These are phyloP conservation scores for Pestalotiopsis fici DNA, from an alignment of 2,329 filamentous ascomycete genomes.

Conservation along the genomic window DNA sequence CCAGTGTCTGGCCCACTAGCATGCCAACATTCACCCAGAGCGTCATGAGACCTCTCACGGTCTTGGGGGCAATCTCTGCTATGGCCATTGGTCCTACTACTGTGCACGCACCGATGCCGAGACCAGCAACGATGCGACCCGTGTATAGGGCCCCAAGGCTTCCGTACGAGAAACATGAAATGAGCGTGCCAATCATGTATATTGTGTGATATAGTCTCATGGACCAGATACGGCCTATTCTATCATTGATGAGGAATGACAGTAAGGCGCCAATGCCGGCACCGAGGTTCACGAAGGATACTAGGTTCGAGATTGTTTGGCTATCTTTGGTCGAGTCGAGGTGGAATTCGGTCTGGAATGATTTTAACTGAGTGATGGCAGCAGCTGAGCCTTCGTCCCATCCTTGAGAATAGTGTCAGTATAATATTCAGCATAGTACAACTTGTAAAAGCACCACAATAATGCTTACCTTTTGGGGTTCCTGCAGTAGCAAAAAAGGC, in stretches of 20 bases:
- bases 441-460: not conserved
- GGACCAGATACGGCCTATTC: slow-evolving; percentile 17
- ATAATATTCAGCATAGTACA: not conserved
- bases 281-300: slow-evolving; percentile 36
- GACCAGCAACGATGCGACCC: not conserved
- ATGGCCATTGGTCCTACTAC: not conserved
- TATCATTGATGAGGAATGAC: slow-evolving; percentile 35
- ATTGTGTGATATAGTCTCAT: slow-evolving; percentile 32
- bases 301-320: slow-evolving; percentile 30
- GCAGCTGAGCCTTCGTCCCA: slow-evolving; percentile 34
- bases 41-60: not conserved
- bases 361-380: slow-evolving; percentile 30
- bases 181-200: slow-evolving; percentile 34
- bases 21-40: not conserved
- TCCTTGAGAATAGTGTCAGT: slow-evolving; percentile 15
- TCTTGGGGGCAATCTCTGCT: not conserved
- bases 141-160: not conserved
- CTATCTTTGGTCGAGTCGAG: slow-evolving; percentile 28
- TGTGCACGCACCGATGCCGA: not conserved
- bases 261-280: slow-evolving; percentile 28
- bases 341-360: slow-evolving; percentile 34
- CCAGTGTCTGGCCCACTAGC: not conserved
- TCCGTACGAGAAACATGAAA: slow-evolving; percentile 11
- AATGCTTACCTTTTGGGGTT: slow-evolving; percentile 13
- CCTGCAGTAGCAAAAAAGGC: slow-evolving; percentile 19